These are phyloP conservation scores for Limnomonas spitsbergensis DNA, from an alignment of 139 green algal genomes.

Conservation along the genomic window DNA sequence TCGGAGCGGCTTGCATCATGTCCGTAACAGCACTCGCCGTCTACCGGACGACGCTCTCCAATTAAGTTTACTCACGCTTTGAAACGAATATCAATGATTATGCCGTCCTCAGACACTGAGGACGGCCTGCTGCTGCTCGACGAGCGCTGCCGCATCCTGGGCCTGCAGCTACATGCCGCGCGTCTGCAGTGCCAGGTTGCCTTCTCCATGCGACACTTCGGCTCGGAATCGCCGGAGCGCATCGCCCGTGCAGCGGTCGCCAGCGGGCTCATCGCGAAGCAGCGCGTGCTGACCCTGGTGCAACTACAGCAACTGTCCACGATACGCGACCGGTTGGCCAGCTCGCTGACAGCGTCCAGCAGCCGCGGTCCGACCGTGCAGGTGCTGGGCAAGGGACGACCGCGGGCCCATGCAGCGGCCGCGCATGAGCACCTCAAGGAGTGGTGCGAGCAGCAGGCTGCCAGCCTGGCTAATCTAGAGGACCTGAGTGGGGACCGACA, in stretches of 20 bases:
- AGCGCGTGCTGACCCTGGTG: background rate
- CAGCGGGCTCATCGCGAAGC: background rate
- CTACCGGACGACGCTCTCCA: too few species aligned
- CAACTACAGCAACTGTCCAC: background rate
- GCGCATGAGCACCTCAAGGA: constrained; percentile 4
- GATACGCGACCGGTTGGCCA: background rate
- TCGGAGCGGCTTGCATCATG: too few species aligned
- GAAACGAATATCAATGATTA: too few species aligned
- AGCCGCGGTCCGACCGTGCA: background rate
- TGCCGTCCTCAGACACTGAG: too few species aligned
- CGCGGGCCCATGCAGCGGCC: background rate
- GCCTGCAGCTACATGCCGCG: background rate
- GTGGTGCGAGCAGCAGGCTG: constrained; percentile 8
- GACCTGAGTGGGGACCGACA: too few species aligned
- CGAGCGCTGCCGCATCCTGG: background rate
- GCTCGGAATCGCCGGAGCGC: background rate
- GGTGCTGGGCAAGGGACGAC: background rate
- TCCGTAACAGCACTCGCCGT: too few species aligned
- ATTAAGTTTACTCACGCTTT: too few species aligned
- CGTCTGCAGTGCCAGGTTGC: background rate
- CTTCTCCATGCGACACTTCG: background rate
- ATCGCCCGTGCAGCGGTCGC: background rate
- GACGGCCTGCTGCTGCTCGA: too few species aligned
- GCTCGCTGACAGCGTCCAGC: background rate
- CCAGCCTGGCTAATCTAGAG: background rate